Conservation (phyloP, 2,329 filamentous ascomycete genomes). For the Cladosporium sp. region DNA sequence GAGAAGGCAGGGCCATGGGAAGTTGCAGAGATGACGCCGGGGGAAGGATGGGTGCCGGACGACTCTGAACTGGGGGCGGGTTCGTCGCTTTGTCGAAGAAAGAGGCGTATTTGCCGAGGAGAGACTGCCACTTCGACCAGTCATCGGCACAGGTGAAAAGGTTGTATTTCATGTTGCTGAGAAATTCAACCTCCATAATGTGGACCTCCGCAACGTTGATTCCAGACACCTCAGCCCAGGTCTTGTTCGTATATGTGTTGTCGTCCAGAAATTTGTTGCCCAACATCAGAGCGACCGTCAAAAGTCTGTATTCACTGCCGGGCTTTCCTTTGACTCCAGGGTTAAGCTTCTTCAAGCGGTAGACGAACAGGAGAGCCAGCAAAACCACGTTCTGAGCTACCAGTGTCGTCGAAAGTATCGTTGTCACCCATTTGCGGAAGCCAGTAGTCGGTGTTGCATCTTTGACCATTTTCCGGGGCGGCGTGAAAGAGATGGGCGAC, state of each 20-base stretch:
- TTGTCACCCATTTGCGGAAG: constrained; percentile 91
- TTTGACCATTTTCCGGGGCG: constrained; percentile 51
- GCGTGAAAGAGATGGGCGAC: constrained; percentile 16
- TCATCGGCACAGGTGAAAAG: constrained; percentile 77
- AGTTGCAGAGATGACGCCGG: constrained; percentile 45
- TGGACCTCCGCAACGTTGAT: constrained; percentile 94
- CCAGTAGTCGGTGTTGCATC: constrained; percentile 71
- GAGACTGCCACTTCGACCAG: constrained; percentile 82
- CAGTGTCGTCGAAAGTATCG: constrained; percentile 85
- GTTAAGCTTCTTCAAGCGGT: constrained; percentile 84
- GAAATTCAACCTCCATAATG: constrained; percentile 99
- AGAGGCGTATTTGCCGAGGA: constrained; percentile 72
- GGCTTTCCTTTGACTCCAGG: constrained; percentile 82
- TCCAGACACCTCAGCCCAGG: constrained; percentile 95
- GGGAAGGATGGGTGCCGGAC: constrained; percentile 35
- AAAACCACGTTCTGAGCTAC: constrained; percentile 94
- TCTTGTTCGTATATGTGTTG: constrained; percentile 99
- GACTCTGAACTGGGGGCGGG: constrained; percentile 32
- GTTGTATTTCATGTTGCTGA: constrained; percentile 97
- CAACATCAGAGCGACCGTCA: constrained; percentile 94
- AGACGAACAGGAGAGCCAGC: constrained; percentile 84
- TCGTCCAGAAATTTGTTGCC: constrained; percentile 98
- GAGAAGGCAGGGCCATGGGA: constrained; percentile 45
- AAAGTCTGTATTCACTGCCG: constrained; percentile 85
- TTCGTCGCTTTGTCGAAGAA: constrained; percentile 67